Base-by-base conservation (phyloP, 208 protist genomes). In the Crithidia brevicula region DNA sequence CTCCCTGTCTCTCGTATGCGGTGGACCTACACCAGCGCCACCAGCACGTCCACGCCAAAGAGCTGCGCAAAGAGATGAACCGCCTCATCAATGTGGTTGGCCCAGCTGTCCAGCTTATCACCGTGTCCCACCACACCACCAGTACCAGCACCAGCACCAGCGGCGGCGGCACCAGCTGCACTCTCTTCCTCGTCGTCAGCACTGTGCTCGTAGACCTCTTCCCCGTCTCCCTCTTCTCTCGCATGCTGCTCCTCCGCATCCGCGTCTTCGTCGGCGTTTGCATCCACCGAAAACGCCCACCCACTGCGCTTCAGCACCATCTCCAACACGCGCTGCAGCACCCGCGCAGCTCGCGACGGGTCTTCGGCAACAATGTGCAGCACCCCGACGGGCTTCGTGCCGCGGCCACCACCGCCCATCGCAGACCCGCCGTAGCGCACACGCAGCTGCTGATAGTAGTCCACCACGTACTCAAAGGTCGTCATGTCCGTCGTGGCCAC, bases 391-490 rank as follows among this genome's bases (percentile, higher is more conserved):
- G 67, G 76, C 43, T 74, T 67, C 18, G 69, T 68, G 18, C 69
- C 69, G 10, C 69, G 49, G 23, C 61, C 47, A 40, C 34, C 9
- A 27, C 36, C 36, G 23, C 42, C 42, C 23, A n/a, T 42, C 7
- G 56, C 34, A 0, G 40, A 23, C 34, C 51, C 64, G 47, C 51
- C 64, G 56, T 56, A 47, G 25, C 50, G 65, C 31, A 68, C 56
- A 43, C 67, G 78, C 62, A 63, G 67, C 43, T 74, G 68, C 54
- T 83, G 61, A 52, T 95, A 95, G 68, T 90, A 90, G 25, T 87
- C 74, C 7, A 89, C 30, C 27, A 95, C 58, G 47, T 85, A 86
- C 46, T 92, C 85, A 64, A 86, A 93, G 34, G 86, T 79, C n/a
- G 77, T 70, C 45, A 83, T 60, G 73, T 95, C 86, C 0, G 86